Percentiles rank a stretch among this genome's conserved stretches.
Conservation (phyloP, 305 asterid species). For the Plantago lanceolata region DNA sequence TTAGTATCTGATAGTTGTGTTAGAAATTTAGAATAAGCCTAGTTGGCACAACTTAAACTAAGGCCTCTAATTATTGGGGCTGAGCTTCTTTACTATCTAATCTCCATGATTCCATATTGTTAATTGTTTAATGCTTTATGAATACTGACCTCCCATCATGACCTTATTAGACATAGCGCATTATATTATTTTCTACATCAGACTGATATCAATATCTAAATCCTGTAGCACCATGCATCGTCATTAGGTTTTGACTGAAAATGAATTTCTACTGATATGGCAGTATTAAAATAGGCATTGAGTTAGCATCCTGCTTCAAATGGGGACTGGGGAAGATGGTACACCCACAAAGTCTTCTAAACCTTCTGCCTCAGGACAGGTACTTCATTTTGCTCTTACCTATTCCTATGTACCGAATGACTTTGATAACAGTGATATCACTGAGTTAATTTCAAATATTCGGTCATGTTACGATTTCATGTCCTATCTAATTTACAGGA, state of each 20-base stretch:
- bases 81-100: no score
- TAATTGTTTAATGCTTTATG: no score
- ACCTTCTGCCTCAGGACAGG: constrained; percentile 54
- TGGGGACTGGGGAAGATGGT: constrained; percentile 73
- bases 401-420: constrained; percentile 17
- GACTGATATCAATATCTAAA: no score
- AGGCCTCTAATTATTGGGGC: no score
- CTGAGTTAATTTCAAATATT: constrained; percentile 8
- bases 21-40: no score
- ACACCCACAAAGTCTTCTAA: constrained; percentile 57
- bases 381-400: constrained; percentile 19
- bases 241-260: constrained; percentile 22
- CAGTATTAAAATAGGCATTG: constrained; percentile 26
- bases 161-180: no score
- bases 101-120: no score
- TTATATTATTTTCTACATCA: no score
- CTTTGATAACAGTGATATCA: not conserved
- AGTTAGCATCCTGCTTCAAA: constrained; percentile 32
- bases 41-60: no score
- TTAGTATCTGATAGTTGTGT: no score
- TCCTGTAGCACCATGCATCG: not conserved
- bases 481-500: constrained; percentile 46
- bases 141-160: no score
- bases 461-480: constrained; percentile 6
- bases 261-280: constrained; percentile 15